Base-by-base conservation (phyloP, 1,284 basidiomycete species). In the Blastosporella zonata region DNA sequence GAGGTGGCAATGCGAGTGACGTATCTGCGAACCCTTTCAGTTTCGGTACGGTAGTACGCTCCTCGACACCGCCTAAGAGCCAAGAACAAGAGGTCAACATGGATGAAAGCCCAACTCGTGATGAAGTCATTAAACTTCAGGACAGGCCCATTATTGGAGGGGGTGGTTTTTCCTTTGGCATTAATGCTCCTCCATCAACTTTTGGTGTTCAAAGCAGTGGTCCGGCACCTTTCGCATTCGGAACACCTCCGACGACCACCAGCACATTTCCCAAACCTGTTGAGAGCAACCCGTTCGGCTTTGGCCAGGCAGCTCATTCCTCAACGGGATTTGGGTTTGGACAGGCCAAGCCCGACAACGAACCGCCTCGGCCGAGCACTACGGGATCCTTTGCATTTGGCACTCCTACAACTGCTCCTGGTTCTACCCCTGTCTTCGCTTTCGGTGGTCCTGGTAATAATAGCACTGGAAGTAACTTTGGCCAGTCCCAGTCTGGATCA, bases 21-120 rank as follows among this genome's bases (percentile, higher is more conserved):
- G 59, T 62, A 6, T 62, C 62, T 3, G 61, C 49, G 38, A 70
- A 69, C 49, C 59, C 67, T 2, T 73, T 73, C 49, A 50, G 59
- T n/a, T 74, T 75, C 46, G 71, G 70, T 46, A 36, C 56, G 7
- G 50, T 59, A n/a, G 45, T 62, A 21, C 67, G 75, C 23, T 72
- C 79, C 25, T 62, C 68, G 2, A 84, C 81, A 7, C 82, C 81
- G 12, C 82, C 82, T 1, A 79, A 74, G 58, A 68, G 63, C 44
- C 67, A 65, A 39, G 77, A 77, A 39, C 72, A 78, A 46, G 83
- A 82, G 54, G 75, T 82, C 57, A 75, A 66, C 40, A 86, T 86
- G 83, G 83, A 86, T 39, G 83, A 86, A 63, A 86, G 83, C 54
- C 83, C 83, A 1, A 78, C 73, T 2, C 71, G 84, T 49, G 82